phyloP scores from a whole-genome alignment of 2,329 filamentous ascomycete species.

The Colletotrichum aenigma region DNA sequence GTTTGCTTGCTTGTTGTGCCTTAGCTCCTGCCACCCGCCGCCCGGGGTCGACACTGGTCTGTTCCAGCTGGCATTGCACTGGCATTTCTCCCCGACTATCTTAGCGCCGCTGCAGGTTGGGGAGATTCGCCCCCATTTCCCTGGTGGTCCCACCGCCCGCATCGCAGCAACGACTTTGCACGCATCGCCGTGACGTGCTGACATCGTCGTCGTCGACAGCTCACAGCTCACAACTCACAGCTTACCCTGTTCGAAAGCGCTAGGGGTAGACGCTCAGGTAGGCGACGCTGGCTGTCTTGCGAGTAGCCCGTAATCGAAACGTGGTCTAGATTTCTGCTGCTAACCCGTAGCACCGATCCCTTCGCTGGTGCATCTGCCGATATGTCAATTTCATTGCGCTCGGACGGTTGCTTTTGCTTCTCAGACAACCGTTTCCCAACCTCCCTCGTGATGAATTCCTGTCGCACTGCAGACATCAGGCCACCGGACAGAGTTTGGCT shows the following conservation, averaged over 20 bases:
- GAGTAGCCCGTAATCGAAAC: background rate
- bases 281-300: background rate
- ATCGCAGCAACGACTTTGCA: background rate
- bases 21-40: background rate
- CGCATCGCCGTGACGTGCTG: background rate
- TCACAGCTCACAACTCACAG: background rate
- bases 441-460: background rate
- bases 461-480: constrained; percentile 5
- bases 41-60: background rate
- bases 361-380: background rate
- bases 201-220: background rate
- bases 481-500: background rate
- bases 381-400: background rate
- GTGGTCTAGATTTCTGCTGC: background rate
- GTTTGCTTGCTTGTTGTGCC: background rate
- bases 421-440: constrained; percentile 14
- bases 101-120: background rate
- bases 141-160: background rate
- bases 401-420: constrained; percentile 2
- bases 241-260: background rate
- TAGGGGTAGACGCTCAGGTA: background rate
- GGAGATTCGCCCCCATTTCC: background rate
- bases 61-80: constrained; percentile 3
- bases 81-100: background rate
- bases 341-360: background rate